Conservation (phyloP, 371 early-diverging fungal species). For the Circinella minor region DNA sequence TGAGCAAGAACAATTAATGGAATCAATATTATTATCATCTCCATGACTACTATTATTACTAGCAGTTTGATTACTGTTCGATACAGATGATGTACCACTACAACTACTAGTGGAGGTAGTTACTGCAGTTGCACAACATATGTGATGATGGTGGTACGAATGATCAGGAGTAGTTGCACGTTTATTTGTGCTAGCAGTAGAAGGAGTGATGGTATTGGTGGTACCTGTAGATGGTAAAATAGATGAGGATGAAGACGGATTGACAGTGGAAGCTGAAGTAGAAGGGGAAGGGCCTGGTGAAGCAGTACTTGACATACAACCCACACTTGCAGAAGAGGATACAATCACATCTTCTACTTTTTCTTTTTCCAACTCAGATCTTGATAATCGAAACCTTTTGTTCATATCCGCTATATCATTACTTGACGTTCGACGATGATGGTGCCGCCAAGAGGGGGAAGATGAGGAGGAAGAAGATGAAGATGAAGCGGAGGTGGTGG, state of each 20-base stretch:
- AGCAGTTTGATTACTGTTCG: conserved; percentile 12
- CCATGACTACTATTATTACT: conserved; percentile 4
- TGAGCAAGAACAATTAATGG: neutral
- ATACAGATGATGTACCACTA: neutral
- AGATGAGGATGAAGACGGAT: neutral
- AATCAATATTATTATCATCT: neutral
- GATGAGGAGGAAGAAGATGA: neutral
- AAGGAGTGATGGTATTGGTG: conserved; percentile 8
- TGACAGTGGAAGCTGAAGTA: conserved; percentile 25
- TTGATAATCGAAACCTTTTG: conserved; percentile 35
- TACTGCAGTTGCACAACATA: conserved; percentile 14
- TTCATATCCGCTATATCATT: conserved; percentile 55
- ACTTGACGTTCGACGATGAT: conserved; percentile 56
- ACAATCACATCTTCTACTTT: conserved; percentile 18
- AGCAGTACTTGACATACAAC: conserved; percentile 15
- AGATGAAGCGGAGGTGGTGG: neutral
- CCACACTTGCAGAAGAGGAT: conserved; percentile 16
- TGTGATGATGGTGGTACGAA: conserved; percentile 21
- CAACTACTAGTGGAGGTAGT: conserved; percentile 10
- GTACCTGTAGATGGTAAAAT: neutral
- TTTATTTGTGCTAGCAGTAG: conserved; percentile 14
- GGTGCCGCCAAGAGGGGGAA: conserved; percentile 29
- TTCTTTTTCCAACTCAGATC: conserved; percentile 33
- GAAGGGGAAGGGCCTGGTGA: conserved; percentile 20
- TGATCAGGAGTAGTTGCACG: conserved; percentile 44